These are phyloP conservation scores for Botrytis porri DNA, from an alignment of 2,329 filamentous ascomycete species.

Conservation along the genomic window DNA sequence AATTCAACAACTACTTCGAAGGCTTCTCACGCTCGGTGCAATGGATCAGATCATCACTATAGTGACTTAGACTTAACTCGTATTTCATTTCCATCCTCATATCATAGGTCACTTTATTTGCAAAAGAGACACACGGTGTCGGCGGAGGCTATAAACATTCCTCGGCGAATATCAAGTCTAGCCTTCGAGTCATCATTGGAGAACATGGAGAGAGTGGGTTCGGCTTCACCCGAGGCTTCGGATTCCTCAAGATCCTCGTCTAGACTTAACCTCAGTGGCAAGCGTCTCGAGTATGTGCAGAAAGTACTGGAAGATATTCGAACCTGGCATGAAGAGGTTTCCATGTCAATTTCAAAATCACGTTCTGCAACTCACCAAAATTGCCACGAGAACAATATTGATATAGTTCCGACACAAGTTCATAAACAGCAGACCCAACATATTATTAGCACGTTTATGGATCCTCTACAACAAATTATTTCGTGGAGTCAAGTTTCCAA, in stretches of 20 bases:
- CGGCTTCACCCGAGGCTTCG: neutral
- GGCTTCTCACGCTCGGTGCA: neutral
- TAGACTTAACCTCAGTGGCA: neutral
- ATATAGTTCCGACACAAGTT: neutral
- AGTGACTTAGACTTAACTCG: neutral
- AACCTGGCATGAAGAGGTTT: slow-evolving; percentile 15
- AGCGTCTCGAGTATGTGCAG: slow-evolving; percentile 16
- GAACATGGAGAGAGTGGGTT: neutral
- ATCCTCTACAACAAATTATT: neutral
- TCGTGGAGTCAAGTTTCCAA: neutral
- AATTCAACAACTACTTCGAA: neutral
- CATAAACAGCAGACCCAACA: neutral
- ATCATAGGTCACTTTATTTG: slow-evolving; percentile 1
- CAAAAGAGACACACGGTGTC: slow-evolving; percentile 2
- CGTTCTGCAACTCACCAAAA: neutral
- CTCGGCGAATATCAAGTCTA: slow-evolving; percentile 13
- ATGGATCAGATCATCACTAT: neutral
- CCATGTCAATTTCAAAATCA: slow-evolving; percentile 13
- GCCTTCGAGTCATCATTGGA: neutral
- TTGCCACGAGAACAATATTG: neutral
- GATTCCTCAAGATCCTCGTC: neutral
- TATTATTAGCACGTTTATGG: neutral
- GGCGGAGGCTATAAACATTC: neutral
- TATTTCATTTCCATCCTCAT: neutral
- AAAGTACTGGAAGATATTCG: slow-evolving; percentile 17